Evolutionary conservation across 495 filamentous ascomycete species (phyloP).

Genomic region (Viridothelium virens): DNA sequence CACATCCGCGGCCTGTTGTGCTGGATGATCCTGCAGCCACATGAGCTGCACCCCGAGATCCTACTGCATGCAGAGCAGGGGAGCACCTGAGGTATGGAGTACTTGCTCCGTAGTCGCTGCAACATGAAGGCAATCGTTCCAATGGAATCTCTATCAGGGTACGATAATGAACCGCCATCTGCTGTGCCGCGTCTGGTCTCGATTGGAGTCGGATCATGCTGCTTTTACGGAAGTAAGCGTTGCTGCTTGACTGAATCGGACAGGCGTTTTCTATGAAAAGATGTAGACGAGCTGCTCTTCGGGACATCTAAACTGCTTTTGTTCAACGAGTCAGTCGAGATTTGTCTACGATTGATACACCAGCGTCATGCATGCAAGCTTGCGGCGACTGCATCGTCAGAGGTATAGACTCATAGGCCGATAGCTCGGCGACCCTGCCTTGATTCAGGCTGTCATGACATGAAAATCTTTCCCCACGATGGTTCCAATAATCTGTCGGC

Average conservation of each 20-base stretch:
- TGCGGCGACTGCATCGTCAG: background rate
- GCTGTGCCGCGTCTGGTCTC: background rate
- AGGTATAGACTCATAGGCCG: background rate
- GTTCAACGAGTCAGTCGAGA: background rate
- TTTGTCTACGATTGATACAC: background rate
- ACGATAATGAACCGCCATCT: background rate
- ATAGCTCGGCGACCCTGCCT: background rate
- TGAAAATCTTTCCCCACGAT: background rate
- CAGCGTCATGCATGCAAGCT: conserved; percentile 1
- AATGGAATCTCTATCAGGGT: background rate
- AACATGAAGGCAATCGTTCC: background rate
- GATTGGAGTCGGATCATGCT: background rate
- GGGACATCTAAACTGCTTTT: background rate
- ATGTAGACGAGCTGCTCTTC: background rate
- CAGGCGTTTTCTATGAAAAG: no score
- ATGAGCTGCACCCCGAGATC: background rate
- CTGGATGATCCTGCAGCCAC: conserved; percentile 11
- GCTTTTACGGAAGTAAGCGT: no score
- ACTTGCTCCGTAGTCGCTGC: background rate
- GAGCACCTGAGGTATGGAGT: background rate
- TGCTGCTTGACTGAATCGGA: no score
- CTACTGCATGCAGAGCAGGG: background rate
- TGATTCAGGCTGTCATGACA: background rate
- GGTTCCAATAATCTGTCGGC: background rate
- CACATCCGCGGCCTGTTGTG: background rate